Percentiles rank a stretch among this genome's conserved stretches.
These are phyloP conservation scores for Fraxinus platypoda DNA, from an alignment of 305 asterid genomes.

Conservation along the genomic window DNA sequence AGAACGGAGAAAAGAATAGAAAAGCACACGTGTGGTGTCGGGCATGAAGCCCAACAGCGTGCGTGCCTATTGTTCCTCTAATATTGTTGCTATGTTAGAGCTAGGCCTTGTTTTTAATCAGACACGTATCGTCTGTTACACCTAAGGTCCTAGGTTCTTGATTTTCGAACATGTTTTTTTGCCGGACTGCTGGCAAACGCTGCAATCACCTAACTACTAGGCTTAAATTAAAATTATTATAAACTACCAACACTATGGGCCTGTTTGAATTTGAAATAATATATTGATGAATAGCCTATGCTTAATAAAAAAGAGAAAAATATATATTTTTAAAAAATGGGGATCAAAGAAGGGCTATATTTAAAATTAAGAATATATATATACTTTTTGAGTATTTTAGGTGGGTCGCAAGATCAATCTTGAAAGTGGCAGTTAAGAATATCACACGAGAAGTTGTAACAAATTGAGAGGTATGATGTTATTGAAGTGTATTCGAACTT, in stretches of 20 bases:
- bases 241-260: neutral
- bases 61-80: conserved; percentile 12
- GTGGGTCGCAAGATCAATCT: no score
- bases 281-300: no score
- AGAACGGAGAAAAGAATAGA: neutral
- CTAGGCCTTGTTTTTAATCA: neutral
- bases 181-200: neutral
- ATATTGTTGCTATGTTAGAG: neutral
- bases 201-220: neutral
- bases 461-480: no score
- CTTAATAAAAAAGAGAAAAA: no score
- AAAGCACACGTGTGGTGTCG: conserved; percentile 52
- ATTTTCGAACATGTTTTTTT: conserved; percentile 21
- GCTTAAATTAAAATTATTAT: neutral
- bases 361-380: no score
- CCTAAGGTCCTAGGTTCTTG: conserved; percentile 19
- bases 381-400: no score
- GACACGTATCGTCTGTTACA: neutral
- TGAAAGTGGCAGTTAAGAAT: neutral
- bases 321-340: no score
- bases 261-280: no score
- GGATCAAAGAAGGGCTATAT: no score
- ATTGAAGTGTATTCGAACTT: no score
- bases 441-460: no score
- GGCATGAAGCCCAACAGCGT: conserved; percentile 25